These are phyloP conservation scores for Apiospora rasikravindrae DNA, from an alignment of 2,329 filamentous ascomycete genomes.

Conservation along the genomic window DNA sequence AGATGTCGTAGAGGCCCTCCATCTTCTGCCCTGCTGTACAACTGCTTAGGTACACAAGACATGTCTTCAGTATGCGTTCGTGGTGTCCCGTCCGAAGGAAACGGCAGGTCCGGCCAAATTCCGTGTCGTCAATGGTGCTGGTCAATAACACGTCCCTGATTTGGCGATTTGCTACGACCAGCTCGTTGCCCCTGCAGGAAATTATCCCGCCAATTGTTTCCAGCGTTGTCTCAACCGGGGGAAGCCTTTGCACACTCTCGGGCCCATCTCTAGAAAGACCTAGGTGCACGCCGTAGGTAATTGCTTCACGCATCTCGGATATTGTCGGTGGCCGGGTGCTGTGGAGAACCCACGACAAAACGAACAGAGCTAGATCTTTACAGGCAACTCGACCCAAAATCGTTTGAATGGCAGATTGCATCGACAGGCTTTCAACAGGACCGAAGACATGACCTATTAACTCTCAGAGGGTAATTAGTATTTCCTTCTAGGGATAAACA, in stretches of 20 bases:
- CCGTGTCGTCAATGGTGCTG: not conserved
- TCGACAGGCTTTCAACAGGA: not conserved
- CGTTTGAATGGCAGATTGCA: not conserved
- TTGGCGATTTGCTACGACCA: not conserved
- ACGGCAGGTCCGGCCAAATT: not conserved
- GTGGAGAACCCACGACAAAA: not conserved
- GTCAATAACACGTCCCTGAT: not conserved
- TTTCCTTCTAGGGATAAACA: too few species aligned
- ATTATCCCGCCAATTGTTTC: not conserved
- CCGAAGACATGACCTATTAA: not conserved
- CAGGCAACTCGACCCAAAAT: not conserved
- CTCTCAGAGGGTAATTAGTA: too few species aligned
- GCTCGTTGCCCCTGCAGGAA: not conserved
- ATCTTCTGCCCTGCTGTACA: not conserved
- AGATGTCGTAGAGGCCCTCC: not conserved
- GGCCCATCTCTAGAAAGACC: too few species aligned
- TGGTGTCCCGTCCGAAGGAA: not conserved
- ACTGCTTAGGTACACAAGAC: not conserved
- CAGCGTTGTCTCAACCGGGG: not conserved
- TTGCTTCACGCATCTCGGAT: not conserved
- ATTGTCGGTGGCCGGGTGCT: not conserved
- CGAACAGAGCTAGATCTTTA: not conserved
- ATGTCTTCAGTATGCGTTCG: not conserved
- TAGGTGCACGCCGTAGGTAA: too few species aligned
- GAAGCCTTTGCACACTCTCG: too few species aligned